These are phyloP conservation scores for Skeletonema costatum DNA, from an alignment of 108 stramenopile genomes.

Conservation along the genomic window DNA sequence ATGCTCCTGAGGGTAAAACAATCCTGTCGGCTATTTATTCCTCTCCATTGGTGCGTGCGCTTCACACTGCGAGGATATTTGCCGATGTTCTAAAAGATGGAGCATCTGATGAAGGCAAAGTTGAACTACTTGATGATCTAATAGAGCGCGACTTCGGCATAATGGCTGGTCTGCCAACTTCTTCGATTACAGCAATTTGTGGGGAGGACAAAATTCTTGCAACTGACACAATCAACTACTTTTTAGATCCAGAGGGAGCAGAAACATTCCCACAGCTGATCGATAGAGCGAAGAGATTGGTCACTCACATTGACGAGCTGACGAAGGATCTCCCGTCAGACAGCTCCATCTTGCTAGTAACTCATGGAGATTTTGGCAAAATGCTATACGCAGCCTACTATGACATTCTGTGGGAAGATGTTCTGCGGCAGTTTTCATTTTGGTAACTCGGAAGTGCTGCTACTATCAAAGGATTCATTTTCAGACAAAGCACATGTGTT, in stretches of 20 bases:
- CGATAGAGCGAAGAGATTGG: conserved; percentile 33
- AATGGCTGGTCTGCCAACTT: conserved; percentile 49
- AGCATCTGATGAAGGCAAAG: not conserved
- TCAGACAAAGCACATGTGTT: conserved; percentile 48
- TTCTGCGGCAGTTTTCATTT: conserved; percentile 60
- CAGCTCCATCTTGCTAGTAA: conserved; percentile 45
- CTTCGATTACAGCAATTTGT: conserved; percentile 44
- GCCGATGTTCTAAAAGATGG: conserved; percentile 11
- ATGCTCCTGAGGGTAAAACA: not conserved
- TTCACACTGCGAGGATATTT: conserved; percentile 52
- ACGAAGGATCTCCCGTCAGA: not conserved
- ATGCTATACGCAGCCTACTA: conserved; percentile 63
- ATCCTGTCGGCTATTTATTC: conserved; percentile 46
- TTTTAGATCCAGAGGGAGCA: conserved; percentile 50
- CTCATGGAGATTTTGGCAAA: conserved; percentile 65
- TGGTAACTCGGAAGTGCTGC: conserved; percentile 52
- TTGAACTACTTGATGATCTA: conserved; percentile 37
- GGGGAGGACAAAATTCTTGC: conserved; percentile 25
- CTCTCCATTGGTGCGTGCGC: conserved; percentile 51
- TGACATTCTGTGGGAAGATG: conserved; percentile 52
- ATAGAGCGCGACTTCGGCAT: conserved; percentile 57
- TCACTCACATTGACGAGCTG: conserved; percentile 21
- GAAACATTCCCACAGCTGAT: conserved; percentile 63
- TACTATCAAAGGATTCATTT: conserved; percentile 44
- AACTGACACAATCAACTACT: conserved; percentile 55